Evolutionary conservation across 768 basidiomycete species (phyloP), one percentile per base, ranked within the genome.

Genomic region (Nevesoporus exiguus): DNA sequence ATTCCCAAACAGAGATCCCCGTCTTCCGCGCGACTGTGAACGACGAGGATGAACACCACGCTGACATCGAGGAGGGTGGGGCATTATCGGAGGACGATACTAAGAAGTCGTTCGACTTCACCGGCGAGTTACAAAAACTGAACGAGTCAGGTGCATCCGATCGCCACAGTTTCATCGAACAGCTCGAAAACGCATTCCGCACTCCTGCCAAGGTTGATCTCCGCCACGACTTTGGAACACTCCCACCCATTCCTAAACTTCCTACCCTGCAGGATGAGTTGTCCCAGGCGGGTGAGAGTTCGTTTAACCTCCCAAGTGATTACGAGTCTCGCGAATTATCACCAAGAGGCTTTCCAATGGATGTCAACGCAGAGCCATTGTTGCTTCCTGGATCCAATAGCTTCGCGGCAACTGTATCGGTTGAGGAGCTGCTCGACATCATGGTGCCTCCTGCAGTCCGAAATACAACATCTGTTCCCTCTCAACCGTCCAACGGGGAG

Each of bases 21-120:
- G 62, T 76, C 3, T 77, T 80, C 71, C 72, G 72, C 29, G 74
- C 77, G 5, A 64, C 74, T 15, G 61, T 83, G 33, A 66, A 79
- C 42, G 78, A 80, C 24, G 79, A 79, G 8, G 71, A 76, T 14
- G 73, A 66, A 0, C 66, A 76, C 34, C 72, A 71, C 21, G 72
- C 63, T 1, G 73, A 78, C 37, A 54, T 73, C 3, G 78, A 79
- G 25, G 78, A 75, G 19, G 70, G 69, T 21, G 75, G 57, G 3
- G 50, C 65, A 34, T 72, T 74, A 13, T 83, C 81, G 14, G 83
- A 84, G 50, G 80, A 81, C 49, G 81, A 86, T 57, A 91, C 89
- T 0, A 89, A 85, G 72, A 86, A 80, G 61, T 87, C 84, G 1
- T 93, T 92, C 56, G 90, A 93, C 62, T 93, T 92, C 63, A 93